Evolutionary conservation across 2,329 filamentous ascomycete genomes (phyloP), one percentile per base, ranked within the genome.

Genomic region (Aspergillus transmontanensis): DNA sequence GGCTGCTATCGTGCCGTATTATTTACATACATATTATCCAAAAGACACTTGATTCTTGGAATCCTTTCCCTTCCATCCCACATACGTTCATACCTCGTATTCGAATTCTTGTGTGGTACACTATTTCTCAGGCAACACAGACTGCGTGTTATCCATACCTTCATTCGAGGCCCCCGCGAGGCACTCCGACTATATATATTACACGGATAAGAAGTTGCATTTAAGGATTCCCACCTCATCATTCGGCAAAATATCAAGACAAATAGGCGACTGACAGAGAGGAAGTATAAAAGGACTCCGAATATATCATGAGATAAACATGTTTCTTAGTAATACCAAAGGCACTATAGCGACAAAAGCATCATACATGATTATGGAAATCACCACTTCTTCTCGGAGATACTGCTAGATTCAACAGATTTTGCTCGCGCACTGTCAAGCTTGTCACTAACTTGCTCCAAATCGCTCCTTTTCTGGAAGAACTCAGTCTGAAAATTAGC

Each of bases 1-100:
- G 64, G 62, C 58, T 53, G 41, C 57, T 23, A 56, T n/a, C 39
- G 19, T 41, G 16, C 19, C 16, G 6, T 41, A 41, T 41, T 41
- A n/a, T 41, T 41, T 41, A n/a, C 39, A 41, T 41, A 4, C 36
- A 19, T 9, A n/a, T 19, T 41, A 2, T 41, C 9, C 11, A 36
- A 36, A 14, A 12, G 16, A 39, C 36, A 6, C 19, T 9, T 39
- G 36, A 39, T 39, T 19, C 16, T 19, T 39, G 4, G 36, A 39
- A 19, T 39, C 16, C 16, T 39, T 39, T 19, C 16, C 14, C 36
- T 39, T 16, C 7, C 36, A 39, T 39, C 16, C 36, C 16, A 39
- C 19, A 9, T 39, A 39, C 6, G 3, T 19, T 19, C 36, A 39
- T 39, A 19, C 16, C 14, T 39, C 16, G 6, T 39, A 19, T 39